Base-by-base conservation (phyloP, 75 land plant genomes). In the Pseudotsuga menziesii region DNA sequence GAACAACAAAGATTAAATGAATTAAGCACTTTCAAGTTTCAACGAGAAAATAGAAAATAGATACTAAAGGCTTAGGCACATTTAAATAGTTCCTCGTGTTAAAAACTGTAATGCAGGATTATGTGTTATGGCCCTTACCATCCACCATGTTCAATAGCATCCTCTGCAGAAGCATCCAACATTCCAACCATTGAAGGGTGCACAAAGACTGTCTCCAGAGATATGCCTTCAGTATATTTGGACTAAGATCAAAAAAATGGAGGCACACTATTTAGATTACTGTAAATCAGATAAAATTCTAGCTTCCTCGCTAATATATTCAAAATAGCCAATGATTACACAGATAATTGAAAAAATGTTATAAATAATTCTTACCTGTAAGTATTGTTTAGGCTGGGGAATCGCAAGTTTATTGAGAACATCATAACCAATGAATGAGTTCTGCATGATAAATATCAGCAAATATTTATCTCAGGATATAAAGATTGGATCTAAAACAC, bases 141-240 rank as follows among this genome's bases (percentile, higher is more conserved):
- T 74, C 88, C 87, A 73, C 83, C 87, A 69, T 85, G 85, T 15
- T 88, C 91, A 77, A 97, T 77, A n/a, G 94, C 90, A 78, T 97
- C 99, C 77, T 91, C 96, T 59, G 86, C 79, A 79, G 98, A 85
- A 78, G 97, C 82, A 91, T 97, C 95, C 83, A 95, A 78, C 91
- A 95, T 91, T 76, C 89, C 91, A 74, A 93, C 80, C 74, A 88
- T 80, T 56, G 99, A 97, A 23, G 92, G 80, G 60, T 95, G 98
- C 57, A 91, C 82, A 78, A 95, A 97, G 32, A 88, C 84, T 36
- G 88, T 77, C 61, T 86, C 96, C 61, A 97, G 66, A 60, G 92
- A 82, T 82, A 91, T 85, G 57, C 99, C 99, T 61, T 93, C 96
- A 58, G 90, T 84, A 85, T 97, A 97, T 71, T 94, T 94, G 80